These are phyloP conservation scores for Gamsiella multidivaricata DNA, from an alignment of 192 early-diverging fungal genomes.

Conservation along the genomic window DNA sequence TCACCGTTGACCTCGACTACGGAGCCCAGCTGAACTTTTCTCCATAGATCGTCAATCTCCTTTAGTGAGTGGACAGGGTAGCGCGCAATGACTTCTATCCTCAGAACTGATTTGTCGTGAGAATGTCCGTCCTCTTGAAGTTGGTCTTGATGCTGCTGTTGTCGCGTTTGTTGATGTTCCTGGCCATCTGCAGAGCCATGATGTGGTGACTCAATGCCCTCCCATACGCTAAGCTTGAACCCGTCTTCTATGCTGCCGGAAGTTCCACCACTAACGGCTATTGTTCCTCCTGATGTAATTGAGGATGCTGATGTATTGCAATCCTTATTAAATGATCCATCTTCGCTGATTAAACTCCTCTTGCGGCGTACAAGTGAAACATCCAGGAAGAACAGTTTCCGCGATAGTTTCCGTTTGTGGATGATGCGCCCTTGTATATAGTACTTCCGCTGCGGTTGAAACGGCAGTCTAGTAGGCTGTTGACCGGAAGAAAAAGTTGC, in stretches of 20 bases:
- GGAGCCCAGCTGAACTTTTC: conserved; percentile 32
- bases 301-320: background rate
- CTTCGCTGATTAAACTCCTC: background rate
- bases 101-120: background rate
- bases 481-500: too few species aligned
- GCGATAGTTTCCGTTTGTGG: conserved; percentile 45
- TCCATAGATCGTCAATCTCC: conserved; percentile 44
- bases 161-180: background rate
- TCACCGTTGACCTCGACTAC: conserved; percentile 34
- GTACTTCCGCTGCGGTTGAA: conserved; percentile 31
- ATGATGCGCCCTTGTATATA: conserved; percentile 44
- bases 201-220: conserved; percentile 10
- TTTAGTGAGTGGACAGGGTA: conserved; percentile 27
- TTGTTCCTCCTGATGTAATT: background rate
- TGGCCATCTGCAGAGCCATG: too few species aligned
- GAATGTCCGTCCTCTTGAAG: background rate
- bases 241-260: background rate
- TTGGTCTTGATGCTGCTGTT: background rate
- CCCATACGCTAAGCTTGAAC: conserved; percentile 16
- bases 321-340: background rate
- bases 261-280: background rate
- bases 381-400: conserved; percentile 42
- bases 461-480: conserved; percentile 2
- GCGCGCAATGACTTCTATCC: conserved; percentile 41
- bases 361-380: conserved; percentile 14